Conservation (phyloP, 768 basidiomycete genomes). For the Gyrodon lividus region DNA sequence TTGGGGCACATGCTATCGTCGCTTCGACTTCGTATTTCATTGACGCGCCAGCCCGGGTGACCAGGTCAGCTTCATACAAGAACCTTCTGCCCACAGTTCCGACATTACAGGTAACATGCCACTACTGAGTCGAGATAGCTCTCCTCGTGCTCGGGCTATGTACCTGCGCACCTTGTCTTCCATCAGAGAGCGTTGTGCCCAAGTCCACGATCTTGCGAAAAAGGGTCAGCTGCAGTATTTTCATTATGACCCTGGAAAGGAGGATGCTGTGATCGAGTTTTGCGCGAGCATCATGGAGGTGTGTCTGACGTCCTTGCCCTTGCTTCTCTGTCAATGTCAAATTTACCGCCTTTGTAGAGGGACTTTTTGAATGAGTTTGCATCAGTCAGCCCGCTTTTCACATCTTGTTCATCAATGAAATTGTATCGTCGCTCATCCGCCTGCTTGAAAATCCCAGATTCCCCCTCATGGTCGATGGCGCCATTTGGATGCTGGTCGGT, state of each 20-base stretch:
- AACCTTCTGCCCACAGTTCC: background rate
- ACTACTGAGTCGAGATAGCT: constrained; percentile 4
- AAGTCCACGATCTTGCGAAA: constrained; percentile 76
- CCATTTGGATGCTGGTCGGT: constrained; percentile 71
- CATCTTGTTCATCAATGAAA: background rate
- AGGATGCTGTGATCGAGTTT: constrained; percentile 65
- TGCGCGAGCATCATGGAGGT: constrained; percentile 81
- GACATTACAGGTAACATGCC: constrained; percentile 1
- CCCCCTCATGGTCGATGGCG: constrained; percentile 89
- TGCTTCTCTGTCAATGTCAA: constrained; percentile 4
- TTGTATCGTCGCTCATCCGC: background rate
- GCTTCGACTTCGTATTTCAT: background rate
- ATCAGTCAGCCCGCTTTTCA: constrained; percentile 42
- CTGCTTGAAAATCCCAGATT: constrained; percentile 49
- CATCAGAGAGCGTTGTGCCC: constrained; percentile 82
- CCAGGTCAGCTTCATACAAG: background rate
- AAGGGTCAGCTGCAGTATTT: constrained; percentile 80
- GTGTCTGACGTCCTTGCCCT: constrained; percentile 14
- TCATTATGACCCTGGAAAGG: constrained; percentile 76
- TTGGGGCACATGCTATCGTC: constrained; percentile 3
- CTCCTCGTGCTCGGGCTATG: constrained; percentile 35
- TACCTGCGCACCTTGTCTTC: constrained; percentile 86
- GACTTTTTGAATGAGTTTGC: constrained; percentile 75
- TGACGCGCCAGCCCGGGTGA: background rate
- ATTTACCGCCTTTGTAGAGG: constrained; percentile 45